These are phyloP conservation scores for Lanmaoa pseudosensibilis DNA, from an alignment of 768 basidiomycete genomes.

Conservation along the genomic window DNA sequence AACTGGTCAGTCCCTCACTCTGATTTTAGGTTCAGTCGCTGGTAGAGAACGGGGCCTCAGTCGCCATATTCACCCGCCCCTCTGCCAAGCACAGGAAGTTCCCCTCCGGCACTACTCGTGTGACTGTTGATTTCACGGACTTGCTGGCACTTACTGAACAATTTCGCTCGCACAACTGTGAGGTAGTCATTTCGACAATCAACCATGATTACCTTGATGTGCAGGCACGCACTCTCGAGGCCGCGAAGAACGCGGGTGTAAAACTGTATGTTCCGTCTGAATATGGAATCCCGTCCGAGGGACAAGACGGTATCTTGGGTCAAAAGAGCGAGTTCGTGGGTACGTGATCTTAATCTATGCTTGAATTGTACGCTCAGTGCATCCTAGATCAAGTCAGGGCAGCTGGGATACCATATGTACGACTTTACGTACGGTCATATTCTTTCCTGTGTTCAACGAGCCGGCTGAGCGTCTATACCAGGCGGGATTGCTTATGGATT, in stretches of 20 bases:
- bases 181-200: slow-evolving; percentile 32
- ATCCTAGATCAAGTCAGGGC: slow-evolving; percentile 11
- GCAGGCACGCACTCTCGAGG: slow-evolving; percentile 28
- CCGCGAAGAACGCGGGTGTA: slow-evolving; percentile 30
- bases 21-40: slow-evolving; percentile 10
- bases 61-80: slow-evolving; percentile 15
- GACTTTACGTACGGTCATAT: slow-evolving; percentile 22
- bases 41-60: slow-evolving; percentile 10
- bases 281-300: slow-evolving; percentile 22
- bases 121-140: slow-evolving; percentile 16
- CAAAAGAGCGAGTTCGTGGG: slow-evolving; percentile 21
- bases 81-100: slow-evolving; percentile 9
- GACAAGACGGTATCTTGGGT: slow-evolving; percentile 20
- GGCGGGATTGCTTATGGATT: slow-evolving; percentile 25
- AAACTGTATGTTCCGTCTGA: slow-evolving; percentile 35
- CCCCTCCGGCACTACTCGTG: slow-evolving; percentile 7
- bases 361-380: neutral
- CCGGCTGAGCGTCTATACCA: slow-evolving; percentile 1
- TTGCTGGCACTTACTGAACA: slow-evolving; percentile 4
- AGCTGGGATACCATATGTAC: slow-evolving; percentile 17
- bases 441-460: neutral
- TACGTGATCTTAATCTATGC: neutral
- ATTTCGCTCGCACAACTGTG: slow-evolving; percentile 19
- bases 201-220: slow-evolving; percentile 15
- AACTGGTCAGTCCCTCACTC: neutral